A percentile compares a stretch with the other conserved stretches of the same genome.
Conservation (phyloP, 495 filamentous ascomycete genomes). For the Penicillium tannophilum region DNA sequence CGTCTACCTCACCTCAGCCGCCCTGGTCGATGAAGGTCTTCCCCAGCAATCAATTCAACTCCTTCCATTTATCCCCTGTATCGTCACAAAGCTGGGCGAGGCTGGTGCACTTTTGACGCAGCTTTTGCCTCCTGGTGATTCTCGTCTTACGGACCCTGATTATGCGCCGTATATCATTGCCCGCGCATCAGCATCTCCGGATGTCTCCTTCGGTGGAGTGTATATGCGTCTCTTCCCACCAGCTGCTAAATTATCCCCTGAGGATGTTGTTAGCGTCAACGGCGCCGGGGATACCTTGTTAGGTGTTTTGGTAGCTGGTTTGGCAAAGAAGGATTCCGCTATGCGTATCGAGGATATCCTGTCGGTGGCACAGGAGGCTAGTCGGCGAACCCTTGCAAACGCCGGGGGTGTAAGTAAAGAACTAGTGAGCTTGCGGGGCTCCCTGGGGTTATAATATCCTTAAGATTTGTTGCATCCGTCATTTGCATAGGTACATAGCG, state of each 20-base stretch:
- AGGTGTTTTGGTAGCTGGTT: conserved; percentile 74
- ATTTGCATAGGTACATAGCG: conserved; percentile 3
- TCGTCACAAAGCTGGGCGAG: conserved; percentile 81
- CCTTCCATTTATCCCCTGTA: conserved; percentile 82
- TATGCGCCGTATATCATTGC: conserved; percentile 69
- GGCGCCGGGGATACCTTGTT: conserved; percentile 93
- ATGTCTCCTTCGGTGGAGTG: conserved; percentile 68
- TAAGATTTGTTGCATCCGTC: conserved; percentile 23
- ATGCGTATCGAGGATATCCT: conserved; percentile 43
- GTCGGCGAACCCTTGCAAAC: conserved; percentile 72
- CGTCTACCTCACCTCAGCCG: conserved; percentile 56
- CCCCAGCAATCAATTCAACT: conserved; percentile 82
- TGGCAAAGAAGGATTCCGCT: conserved; percentile 39
- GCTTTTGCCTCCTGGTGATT: conserved; percentile 64
- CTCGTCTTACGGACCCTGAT: conserved; percentile 59
- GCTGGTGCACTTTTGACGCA: conserved; percentile 78
- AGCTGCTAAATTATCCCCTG: conserved; percentile 56
- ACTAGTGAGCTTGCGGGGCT: conserved; percentile 19
- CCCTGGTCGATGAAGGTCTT: conserved; percentile 75
- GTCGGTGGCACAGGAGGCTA: conserved; percentile 67
- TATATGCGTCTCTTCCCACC: conserved; percentile 82
- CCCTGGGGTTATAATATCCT: conserved; percentile 12
- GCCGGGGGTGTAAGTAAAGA: conserved; percentile 66
- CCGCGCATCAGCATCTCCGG: conserved; percentile 45
- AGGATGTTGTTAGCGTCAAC: conserved; percentile 83